Evolutionary conservation across 2,329 filamentous ascomycete genomes (phyloP).

Genomic region (Neospermospora avenae): DNA sequence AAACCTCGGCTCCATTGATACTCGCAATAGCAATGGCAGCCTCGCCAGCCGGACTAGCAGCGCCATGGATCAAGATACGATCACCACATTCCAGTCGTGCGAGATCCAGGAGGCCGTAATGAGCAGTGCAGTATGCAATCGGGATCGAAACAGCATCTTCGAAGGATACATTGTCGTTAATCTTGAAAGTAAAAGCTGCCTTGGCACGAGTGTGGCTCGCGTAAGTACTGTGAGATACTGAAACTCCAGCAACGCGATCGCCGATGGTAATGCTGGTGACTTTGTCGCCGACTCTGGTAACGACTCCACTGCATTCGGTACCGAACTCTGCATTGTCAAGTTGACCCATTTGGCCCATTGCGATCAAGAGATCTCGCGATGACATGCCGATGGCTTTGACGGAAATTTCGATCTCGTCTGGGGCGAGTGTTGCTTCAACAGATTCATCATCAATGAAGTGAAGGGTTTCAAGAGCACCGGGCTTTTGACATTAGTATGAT

Average conservation of each 20-base stretch:
- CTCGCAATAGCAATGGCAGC: conserved; percentile 37
- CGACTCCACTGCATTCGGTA: conserved; percentile 37
- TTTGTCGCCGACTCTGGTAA: conserved; percentile 33
- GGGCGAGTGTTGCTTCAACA: conserved; percentile 9
- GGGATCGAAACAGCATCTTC: conserved; percentile 29
- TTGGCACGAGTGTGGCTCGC: conserved; percentile 26
- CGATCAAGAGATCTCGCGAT: conserved; percentile 32
- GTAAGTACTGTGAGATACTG: conserved; percentile 24
- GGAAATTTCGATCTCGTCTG: conserved; percentile 29
- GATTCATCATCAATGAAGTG: conserved; percentile 28
- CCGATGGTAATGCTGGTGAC: conserved; percentile 31
- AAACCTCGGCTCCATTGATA: conserved; percentile 27
- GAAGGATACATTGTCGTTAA: conserved; percentile 23
- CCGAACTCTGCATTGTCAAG: conserved; percentile 33
- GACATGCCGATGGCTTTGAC: conserved; percentile 35
- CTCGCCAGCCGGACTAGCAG: conserved; percentile 35
- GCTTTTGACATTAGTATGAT: background rate
- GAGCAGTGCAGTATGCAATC: conserved; percentile 29
- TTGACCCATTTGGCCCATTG: conserved; percentile 38
- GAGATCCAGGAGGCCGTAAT: conserved; percentile 28
- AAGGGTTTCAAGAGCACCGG: conserved; percentile 30
- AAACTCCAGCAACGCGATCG: conserved; percentile 34
- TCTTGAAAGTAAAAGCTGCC: conserved; percentile 19
- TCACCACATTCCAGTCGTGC: conserved; percentile 29
- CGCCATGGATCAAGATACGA: conserved; percentile 37